Conservation (phyloP, 768 basidiomycete genomes). For the Fistulinella prunicolor region DNA sequence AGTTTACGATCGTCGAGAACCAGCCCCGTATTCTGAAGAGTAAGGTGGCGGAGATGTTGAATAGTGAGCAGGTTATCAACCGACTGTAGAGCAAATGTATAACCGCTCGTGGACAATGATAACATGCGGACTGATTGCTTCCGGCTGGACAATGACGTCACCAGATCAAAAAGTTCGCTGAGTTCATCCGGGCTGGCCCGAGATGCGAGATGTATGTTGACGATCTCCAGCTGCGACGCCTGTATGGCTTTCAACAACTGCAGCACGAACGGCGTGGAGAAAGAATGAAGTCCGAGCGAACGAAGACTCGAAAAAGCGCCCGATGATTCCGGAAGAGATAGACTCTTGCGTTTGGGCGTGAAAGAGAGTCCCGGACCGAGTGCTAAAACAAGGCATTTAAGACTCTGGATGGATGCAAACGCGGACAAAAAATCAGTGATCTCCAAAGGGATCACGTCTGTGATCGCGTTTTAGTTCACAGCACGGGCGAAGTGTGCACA, state of each 20-base stretch:
- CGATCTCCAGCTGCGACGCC: slow-evolving; percentile 9
- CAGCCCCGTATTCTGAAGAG: slow-evolving; percentile 9
- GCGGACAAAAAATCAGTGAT: slow-evolving; percentile 12
- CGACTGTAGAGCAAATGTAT: slow-evolving; percentile 11
- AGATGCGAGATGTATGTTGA: slow-evolving; percentile 16
- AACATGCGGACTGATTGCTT: slow-evolving; percentile 7
- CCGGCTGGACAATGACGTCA: slow-evolving; percentile 4
- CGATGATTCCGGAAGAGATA: slow-evolving; percentile 2
- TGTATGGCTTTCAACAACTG: slow-evolving; percentile 9
- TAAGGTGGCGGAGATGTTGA: slow-evolving; percentile 12
- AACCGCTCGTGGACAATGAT: slow-evolving; percentile 11
- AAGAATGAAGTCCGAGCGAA: slow-evolving; percentile 15
- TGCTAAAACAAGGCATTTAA: slow-evolving; percentile 18
- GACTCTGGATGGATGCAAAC: slow-evolving; percentile 12
- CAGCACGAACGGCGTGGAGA: slow-evolving; percentile 7
- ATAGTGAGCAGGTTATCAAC: slow-evolving; percentile 7
- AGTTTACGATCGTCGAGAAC: slow-evolving; percentile 13
- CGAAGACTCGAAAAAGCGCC: slow-evolving; percentile 6
- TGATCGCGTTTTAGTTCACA: background rate
- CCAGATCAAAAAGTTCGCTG: slow-evolving; percentile 2
- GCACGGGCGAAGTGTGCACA: background rate
- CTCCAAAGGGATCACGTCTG: slow-evolving; percentile 15
- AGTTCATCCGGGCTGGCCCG: slow-evolving; percentile 8
- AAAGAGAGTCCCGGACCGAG: slow-evolving; percentile 15
- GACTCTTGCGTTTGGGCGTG: slow-evolving; percentile 4